Conservation (phyloP, 202 grass and related monocot species). For the Eragrostis tef region DNA sequence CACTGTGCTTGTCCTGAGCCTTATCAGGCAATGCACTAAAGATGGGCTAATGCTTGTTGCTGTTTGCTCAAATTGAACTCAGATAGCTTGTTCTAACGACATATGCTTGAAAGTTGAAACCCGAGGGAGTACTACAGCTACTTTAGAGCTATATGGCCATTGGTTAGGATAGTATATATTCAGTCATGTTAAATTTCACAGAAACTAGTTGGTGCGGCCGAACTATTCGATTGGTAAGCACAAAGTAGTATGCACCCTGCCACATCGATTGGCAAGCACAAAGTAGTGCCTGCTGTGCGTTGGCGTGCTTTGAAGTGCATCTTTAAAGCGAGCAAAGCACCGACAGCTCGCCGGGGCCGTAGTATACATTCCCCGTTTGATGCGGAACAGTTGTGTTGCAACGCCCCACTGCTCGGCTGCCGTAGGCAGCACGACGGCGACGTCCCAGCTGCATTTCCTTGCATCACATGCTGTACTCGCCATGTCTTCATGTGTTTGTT, state of each 20-base stretch:
- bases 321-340: constrained; percentile 43
- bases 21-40: background rate
- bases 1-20: constrained; percentile 17
- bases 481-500: constrained; percentile 31
- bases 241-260: too few species aligned
- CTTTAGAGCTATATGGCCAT: background rate
- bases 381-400: constrained; percentile 16
- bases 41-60: background rate
- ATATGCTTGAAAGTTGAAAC: background rate
- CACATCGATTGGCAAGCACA: constrained; percentile 19
- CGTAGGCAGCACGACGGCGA: constrained; percentile 41
- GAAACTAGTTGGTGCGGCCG: background rate
- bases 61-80: background rate
- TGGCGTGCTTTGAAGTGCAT: constrained; percentile 41
- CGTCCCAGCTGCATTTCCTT: constrained; percentile 36
- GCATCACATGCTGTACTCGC: constrained; percentile 4
- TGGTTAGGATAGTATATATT: background rate
- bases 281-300: constrained; percentile 31
- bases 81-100: background rate
- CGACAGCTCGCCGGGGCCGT: constrained; percentile 35
- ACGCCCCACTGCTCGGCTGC: constrained; percentile 13
- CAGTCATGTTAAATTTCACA: background rate
- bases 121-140: background rate
- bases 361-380: constrained; percentile 23
- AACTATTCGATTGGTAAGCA: background rate